Conservation (phyloP, 2,329 filamentous ascomycete genomes). For the Plenodomus biglobosus region DNA sequence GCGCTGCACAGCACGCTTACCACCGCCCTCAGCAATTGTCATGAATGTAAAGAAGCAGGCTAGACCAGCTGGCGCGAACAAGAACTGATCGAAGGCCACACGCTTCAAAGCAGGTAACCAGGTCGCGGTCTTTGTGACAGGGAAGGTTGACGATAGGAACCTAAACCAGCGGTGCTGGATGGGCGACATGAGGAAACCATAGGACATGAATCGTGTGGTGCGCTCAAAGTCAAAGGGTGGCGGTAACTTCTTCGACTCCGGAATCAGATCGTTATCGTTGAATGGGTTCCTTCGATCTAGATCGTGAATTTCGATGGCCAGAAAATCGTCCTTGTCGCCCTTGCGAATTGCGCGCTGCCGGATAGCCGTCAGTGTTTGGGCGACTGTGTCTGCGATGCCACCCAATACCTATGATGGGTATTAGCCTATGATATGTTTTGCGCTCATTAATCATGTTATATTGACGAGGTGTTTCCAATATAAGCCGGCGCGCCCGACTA, state of each 20-base stretch:
- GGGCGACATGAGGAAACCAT: conserved; percentile 94
- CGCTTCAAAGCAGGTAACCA: conserved; percentile 82
- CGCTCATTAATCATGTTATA: not conserved
- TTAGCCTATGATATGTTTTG: conserved; percentile 9
- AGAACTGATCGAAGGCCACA: conserved; percentile 86
- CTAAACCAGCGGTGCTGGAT: conserved; percentile 95
- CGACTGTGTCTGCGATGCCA: conserved; percentile 94
- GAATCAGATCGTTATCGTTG: conserved; percentile 66
- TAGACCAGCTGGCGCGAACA: conserved; percentile 89
- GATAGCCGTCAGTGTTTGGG: conserved; percentile 86
- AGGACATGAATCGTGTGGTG: conserved; percentile 92
- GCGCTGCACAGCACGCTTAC: conserved; percentile 71
- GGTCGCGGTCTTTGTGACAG: conserved; percentile 70
- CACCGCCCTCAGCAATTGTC: conserved; percentile 92
- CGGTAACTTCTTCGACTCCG: conserved; percentile 62
- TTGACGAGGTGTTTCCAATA: not conserved
- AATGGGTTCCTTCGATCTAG: conserved; percentile 77
- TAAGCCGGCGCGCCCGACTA: not conserved
- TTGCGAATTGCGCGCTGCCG: conserved; percentile 68
- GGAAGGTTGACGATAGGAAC: conserved; percentile 79
- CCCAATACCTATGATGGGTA: conserved; percentile 61
- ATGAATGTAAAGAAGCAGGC: conserved; percentile 92
- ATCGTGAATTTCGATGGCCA: conserved; percentile 87
- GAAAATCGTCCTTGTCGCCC: conserved; percentile 65
- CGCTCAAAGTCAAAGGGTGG: conserved; percentile 95